A percentile compares a stretch with the other conserved stretches of the same genome.
These are phyloP conservation scores for Lablab purpureus DNA, from an alignment of 306 rosid species.

Conservation along the genomic window DNA sequence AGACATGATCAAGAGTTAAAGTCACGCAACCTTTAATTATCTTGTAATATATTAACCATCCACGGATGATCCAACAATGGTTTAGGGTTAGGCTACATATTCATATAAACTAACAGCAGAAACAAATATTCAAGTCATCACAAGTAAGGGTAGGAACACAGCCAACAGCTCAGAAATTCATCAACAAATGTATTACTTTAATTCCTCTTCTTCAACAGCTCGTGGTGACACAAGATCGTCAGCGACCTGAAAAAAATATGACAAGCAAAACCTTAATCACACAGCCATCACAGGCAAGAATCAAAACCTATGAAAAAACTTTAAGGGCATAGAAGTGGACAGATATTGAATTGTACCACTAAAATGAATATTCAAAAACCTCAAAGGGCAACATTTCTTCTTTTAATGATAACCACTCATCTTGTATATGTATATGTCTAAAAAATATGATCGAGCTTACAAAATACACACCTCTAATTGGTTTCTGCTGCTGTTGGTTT, in stretches of 20 bases:
- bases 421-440: not conserved
- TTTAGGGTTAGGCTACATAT: not conserved
- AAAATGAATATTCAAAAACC: constrained; percentile 51
- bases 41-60: not conserved
- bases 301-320: constrained; percentile 39
- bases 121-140: not conserved
- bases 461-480: constrained; percentile 54
- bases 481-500: constrained; percentile 38
- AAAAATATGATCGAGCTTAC: constrained; percentile 27
- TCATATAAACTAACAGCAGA: not conserved
- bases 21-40: not conserved
- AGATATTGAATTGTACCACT: constrained; percentile 15
- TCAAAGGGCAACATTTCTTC: constrained; percentile 38
- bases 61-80: not conserved
- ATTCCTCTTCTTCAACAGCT: constrained; percentile 57
- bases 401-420: not conserved
- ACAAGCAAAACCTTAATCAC: constrained; percentile 21
- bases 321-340: not conserved
- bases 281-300: not conserved
- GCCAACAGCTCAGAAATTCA: not conserved
- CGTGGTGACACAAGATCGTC: constrained; percentile 59
- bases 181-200: constrained; percentile 35
- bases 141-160: not conserved
- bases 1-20: not conserved
- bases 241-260: constrained; percentile 47